Evolutionary conservation across 2,329 filamentous ascomycete genomes (phyloP).

Genomic region (Lizonia empirigonia): DNA sequence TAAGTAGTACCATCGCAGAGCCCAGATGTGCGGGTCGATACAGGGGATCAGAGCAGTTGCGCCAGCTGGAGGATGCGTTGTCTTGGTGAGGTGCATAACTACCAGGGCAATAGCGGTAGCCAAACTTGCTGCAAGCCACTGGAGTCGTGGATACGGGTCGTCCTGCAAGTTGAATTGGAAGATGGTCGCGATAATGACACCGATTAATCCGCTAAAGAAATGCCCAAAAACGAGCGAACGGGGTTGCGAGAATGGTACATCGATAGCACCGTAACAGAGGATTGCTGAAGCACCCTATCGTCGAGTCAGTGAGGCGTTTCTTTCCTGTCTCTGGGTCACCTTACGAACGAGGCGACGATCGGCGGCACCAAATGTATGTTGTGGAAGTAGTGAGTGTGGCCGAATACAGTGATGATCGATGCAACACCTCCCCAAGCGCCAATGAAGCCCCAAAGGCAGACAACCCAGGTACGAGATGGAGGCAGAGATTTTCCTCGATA

Average conservation of each 20-base stretch:
- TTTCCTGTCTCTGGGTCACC: slow-evolving; percentile 9
- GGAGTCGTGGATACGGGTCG: slow-evolving; percentile 35
- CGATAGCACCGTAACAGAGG: slow-evolving; percentile 54
- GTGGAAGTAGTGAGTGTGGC: slow-evolving; percentile 47
- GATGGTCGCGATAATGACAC: slow-evolving; percentile 52
- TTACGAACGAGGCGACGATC: slow-evolving; percentile 50
- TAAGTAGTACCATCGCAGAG: slow-evolving; percentile 52
- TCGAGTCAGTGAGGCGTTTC: slow-evolving; percentile 7
- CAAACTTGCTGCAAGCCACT: slow-evolving; percentile 53
- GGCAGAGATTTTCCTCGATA: slow-evolving; percentile 43
- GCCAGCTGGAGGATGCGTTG: slow-evolving; percentile 55
- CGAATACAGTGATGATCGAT: slow-evolving; percentile 49
- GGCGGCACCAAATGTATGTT: slow-evolving; percentile 47
- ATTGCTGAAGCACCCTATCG: slow-evolving; percentile 53
- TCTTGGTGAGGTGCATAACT: slow-evolving; percentile 56
- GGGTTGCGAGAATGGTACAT: slow-evolving; percentile 54
- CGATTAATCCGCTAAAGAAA: slow-evolving; percentile 51
- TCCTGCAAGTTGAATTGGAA: slow-evolving; percentile 48
- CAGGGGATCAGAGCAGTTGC: slow-evolving; percentile 54
- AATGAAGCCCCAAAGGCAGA: slow-evolving; percentile 52
- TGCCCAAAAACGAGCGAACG: slow-evolving; percentile 53
- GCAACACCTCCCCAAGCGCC: slow-evolving; percentile 52
- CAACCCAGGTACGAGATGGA: slow-evolving; percentile 35
- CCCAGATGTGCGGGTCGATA: slow-evolving; percentile 47
- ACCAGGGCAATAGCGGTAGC: slow-evolving; percentile 51